phyloP scores from a whole-genome alignment of 2,329 filamentous ascomycete genomes.

The Colletotrichum cuscutae region DNA sequence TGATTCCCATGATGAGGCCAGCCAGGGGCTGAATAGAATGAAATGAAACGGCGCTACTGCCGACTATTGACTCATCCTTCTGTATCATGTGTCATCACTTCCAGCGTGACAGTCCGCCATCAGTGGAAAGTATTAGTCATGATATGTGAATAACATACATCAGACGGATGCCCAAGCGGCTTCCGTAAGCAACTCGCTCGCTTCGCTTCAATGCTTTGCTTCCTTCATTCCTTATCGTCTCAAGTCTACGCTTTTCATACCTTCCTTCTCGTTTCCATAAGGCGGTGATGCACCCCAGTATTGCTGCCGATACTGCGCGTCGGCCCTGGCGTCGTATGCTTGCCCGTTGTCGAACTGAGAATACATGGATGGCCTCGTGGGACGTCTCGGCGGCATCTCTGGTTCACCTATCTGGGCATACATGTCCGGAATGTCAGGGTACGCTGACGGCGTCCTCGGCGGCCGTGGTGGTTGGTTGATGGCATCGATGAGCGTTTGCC shows the following conservation, averaged over 20 bases:
- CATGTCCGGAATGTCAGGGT: slow-evolving; percentile 13
- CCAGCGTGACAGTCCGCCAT: not conserved
- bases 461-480: slow-evolving; percentile 1
- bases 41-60: not conserved
- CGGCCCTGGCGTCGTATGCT: not conserved
- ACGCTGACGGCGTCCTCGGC: not conserved
- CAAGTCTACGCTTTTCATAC: slow-evolving; percentile 7
- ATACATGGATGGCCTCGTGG: slow-evolving; percentile 6
- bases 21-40: not conserved
- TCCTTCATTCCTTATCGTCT: not conserved
- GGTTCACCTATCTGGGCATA: not conserved
- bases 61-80: not conserved
- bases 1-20: slow-evolving; percentile 36
- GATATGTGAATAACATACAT: not conserved
- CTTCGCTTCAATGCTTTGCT: slow-evolving; percentile 17
- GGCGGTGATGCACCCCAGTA: slow-evolving; percentile 11
- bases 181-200: not conserved
- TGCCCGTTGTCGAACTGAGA: not conserved
- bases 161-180: not conserved
- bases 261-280: slow-evolving; percentile 2
- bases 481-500: slow-evolving; percentile 30
- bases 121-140: not conserved
- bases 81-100: not conserved
- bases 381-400: not conserved
- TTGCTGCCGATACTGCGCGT: not conserved